A percentile compares a stretch with the other conserved stretches of the same genome.
Evolutionary conservation across 2,329 filamentous ascomycete genomes (phyloP).

Genomic region (Aspergillus cejpii): DNA sequence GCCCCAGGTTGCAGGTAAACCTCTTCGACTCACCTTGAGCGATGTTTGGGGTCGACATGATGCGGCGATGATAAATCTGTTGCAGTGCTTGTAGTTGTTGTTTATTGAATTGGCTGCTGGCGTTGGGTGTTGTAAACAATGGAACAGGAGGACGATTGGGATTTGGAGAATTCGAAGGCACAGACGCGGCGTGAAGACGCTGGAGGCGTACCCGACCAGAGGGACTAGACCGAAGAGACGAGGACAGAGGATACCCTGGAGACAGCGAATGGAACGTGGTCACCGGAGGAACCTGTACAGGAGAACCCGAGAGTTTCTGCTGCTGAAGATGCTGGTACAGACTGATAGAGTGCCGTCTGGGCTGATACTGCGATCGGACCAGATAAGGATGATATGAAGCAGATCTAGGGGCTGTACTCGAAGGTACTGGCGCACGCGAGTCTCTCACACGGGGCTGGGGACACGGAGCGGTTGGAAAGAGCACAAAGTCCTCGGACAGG

Average conservation of each 20-base stretch:
- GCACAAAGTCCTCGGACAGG: constrained; percentile 41
- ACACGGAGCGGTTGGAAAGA: constrained; percentile 32
- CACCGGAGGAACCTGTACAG: constrained; percentile 36
- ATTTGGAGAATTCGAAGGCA: constrained; percentile 34
- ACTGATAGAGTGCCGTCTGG: constrained; percentile 34
- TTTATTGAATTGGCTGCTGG: constrained; percentile 25
- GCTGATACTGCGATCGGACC: constrained; percentile 30
- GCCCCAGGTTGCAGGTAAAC: constrained; percentile 28
- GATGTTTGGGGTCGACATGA: constrained; percentile 38
- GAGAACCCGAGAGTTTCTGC: constrained; percentile 31
- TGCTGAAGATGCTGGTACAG: constrained; percentile 31
- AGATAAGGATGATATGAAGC: constrained; percentile 28
- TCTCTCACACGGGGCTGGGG: constrained; percentile 30
- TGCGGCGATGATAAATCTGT: constrained; percentile 26
- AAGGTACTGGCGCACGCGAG: constrained; percentile 31
- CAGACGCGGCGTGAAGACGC: constrained; percentile 34
- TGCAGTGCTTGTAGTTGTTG: constrained; percentile 24
- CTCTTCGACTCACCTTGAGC: constrained; percentile 29
- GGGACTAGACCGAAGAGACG: constrained; percentile 34
- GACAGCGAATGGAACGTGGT: constrained; percentile 35
- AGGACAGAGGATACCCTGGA: constrained; percentile 36
- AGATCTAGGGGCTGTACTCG: constrained; percentile 36
- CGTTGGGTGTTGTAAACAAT: background rate
- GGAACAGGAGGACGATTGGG: constrained; percentile 37
- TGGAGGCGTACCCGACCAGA: constrained; percentile 27